Conservation (phyloP, 2,329 filamentous ascomycete genomes). For the Stachybotrys elegans region DNA sequence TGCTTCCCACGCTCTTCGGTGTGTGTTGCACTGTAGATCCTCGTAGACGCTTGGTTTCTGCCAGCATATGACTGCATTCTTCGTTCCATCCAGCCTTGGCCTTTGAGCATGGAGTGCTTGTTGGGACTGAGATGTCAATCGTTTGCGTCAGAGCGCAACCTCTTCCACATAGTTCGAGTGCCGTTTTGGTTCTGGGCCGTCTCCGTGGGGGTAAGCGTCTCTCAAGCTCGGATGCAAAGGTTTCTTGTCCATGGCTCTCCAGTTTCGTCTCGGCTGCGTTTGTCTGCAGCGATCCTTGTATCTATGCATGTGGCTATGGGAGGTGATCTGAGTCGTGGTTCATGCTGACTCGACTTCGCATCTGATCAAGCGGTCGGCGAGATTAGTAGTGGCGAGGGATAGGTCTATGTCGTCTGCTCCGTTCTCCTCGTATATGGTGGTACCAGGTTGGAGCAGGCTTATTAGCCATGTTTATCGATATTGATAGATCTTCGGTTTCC, state of each 20-base stretch:
- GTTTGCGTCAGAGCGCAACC: not conserved
- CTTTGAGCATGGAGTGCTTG: not conserved
- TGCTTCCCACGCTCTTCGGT: not conserved
- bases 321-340: not conserved
- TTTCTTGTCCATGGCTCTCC: not conserved
- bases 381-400: not conserved
- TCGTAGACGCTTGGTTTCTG: constrained; percentile 2
- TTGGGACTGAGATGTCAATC: not conserved
- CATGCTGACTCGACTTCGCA: not conserved
- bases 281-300: not conserved
- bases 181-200: not conserved
- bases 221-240: not conserved
- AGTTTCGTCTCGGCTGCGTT: not conserved
- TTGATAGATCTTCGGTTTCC: constrained; percentile 1
- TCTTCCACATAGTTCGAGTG: not conserved
- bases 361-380: constrained; percentile 1
- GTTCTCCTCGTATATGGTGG: not conserved
- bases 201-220: not conserved
- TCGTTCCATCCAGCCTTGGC: not conserved
- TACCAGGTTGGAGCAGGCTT: constrained; percentile 1
- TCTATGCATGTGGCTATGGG: not conserved
- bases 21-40: constrained; percentile 2
- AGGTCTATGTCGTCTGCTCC: not conserved
- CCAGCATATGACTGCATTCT: not conserved
- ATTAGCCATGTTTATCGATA: constrained; percentile 2